Evolutionary conservation across 495 filamentous ascomycete genomes (phyloP), one percentile per base, ranked within the genome.

Genomic region (Letharia lupina): DNA sequence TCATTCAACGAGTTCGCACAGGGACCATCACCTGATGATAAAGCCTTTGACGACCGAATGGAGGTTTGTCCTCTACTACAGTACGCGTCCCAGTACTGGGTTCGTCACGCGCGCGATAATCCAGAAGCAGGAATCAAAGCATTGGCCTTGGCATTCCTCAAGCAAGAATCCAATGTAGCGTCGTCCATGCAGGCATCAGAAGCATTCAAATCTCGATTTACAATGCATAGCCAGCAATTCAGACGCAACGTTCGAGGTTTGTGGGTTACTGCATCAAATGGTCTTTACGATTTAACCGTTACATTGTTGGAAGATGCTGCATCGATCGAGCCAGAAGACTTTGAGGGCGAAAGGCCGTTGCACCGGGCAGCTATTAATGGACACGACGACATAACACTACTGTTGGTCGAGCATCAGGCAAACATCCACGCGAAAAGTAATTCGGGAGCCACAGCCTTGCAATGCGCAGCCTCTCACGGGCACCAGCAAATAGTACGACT

Each of bases 11-110:
- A 63, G 2, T 67, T 67, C 37, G 37, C 37, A 37, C 31, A 58
- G 23, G 61, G 61, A 47, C 52, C 52, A 50, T 64, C 39, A 13
- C 28, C 39, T 33, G 16, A 28, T 16, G 48, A 67, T 20, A 23
- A 64, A 28, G 44, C 52, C 9, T 54, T 63, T 20, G 37, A 58
- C 12, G 45, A 41, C 37, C 65, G 65, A 31, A 45, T 52, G 10
- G 23, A 44, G 15, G 40, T n/a, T 15, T 60, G 77, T 62, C 67
- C 52, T 2, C 69, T 83, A 33, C 72, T 75, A 59, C 48, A 73
- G 28, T 83, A 82, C 61, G 75, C 78, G 0, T 67, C 73, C 37
- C 41, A 61, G 37, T 67, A 79, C 63, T 82, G 78, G 81, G 79
- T 74, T 2, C 12, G 77, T 61, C 77, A 82, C 74, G 74, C 75